Base-by-base conservation (phyloP, 2,329 filamentous ascomycete species). In the Penicillium occitanis region DNA sequence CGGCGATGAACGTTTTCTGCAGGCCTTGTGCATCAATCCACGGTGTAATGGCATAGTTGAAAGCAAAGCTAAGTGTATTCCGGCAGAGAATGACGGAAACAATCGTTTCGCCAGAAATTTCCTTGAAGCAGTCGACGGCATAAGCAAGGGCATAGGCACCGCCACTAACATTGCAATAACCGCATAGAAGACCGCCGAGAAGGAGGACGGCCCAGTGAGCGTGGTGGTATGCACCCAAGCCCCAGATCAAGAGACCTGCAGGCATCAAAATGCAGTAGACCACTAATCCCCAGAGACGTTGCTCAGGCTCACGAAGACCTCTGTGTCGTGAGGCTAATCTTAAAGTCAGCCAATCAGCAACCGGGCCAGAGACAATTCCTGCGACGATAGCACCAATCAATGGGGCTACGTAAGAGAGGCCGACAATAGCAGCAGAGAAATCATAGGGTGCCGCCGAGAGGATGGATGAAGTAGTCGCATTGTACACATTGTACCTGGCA, bases 121-220 rank as follows among this genome's bases (percentile, higher is more conserved):
- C 82, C 40, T 80, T 78, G 68, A 84, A 85, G 19, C 75, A 78
- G 68, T 85, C 83, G 46, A 85, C 82, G 67, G 78, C 77, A 67
- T 85, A 85, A 22, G 76, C 76, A 25, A 84, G 74, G 28, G 74
- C 77, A 7, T 84, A 68, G 35, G 80, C 79, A 11, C 82, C 69
- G 1, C 81, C 82, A 46, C 84, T 73, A 1, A 77, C 76, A 61
- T 81, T 83, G 14, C 78, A 79, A 60, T 76, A 68, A 0, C 78
- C 80, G 28, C 84, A 79, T 30, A 82, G 73, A 28, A 79, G 81
- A 77, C 84, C 83, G 1, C 80, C 82, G 37, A 84, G 78, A 2
- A 85, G 73, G 5, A 82, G 72, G 1, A 82, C 84, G 53, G 84
- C 78, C 80, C 81, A 83, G 53, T 84, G 83, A n/a, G 85, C 70